Evolutionary conservation across 352 stramenopile species (phyloP).

Genomic region (Pythium aphanidermatum): DNA sequence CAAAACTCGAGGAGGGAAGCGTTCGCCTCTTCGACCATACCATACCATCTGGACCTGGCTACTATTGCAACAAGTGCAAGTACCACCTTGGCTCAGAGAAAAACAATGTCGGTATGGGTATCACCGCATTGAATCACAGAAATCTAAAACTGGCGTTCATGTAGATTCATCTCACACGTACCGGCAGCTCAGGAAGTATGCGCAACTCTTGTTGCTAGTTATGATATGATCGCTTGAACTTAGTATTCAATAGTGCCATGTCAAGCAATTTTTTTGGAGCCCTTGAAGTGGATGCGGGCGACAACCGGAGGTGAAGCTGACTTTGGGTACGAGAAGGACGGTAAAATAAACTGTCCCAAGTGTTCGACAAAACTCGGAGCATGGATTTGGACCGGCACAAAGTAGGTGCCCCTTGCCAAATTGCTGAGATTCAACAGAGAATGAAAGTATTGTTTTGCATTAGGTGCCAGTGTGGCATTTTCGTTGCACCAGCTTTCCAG

Average conservation of each 20-base stretch:
- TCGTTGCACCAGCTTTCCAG: conserved; percentile 54
- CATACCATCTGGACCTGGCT: conserved; percentile 9
- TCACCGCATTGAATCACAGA: background rate
- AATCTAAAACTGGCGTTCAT: too few species aligned
- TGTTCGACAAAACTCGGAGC: conserved; percentile 70
- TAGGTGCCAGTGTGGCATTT: conserved; percentile 56
- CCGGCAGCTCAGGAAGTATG: too few species aligned
- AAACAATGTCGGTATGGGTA: conserved; percentile 23
- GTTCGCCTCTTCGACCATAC: conserved; percentile 24
- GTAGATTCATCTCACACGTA: background rate
- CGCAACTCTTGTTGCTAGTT: background rate
- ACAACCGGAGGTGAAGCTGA: conserved; percentile 1
- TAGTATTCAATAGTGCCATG: conserved; percentile 7
- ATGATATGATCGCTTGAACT: too few species aligned
- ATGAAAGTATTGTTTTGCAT: background rate
- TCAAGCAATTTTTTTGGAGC: conserved; percentile 45
- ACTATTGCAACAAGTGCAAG: conserved; percentile 59
- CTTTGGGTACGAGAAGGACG: conserved; percentile 34
- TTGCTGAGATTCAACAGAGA: too few species aligned
- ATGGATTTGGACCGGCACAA: conserved; percentile 71
- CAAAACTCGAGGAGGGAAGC: conserved; percentile 25
- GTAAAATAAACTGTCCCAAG: conserved; percentile 59
- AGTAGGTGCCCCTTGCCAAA: conserved; percentile 53
- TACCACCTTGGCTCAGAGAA: conserved; percentile 36
- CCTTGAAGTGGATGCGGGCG: conserved; percentile 59